Evolutionary conservation across 1,284 basidiomycete species (phyloP).

Genomic region (Ustilago sp.): DNA sequence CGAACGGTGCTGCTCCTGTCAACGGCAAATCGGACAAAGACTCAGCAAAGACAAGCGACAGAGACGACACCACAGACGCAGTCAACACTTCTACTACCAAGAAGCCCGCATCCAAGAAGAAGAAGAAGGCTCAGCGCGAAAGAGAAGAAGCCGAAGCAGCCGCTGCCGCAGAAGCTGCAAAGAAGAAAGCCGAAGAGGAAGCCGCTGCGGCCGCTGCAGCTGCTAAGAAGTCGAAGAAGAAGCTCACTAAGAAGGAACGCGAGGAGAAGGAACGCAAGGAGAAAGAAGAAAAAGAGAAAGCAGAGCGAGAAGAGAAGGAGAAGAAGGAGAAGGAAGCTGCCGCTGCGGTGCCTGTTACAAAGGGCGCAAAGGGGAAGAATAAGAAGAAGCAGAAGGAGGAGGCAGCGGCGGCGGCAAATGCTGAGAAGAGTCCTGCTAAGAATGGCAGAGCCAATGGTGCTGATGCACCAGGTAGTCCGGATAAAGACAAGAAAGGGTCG

Average conservation of each 20-base stretch:
- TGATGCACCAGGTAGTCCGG: conserved; percentile 32
- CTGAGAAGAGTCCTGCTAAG: conserved; percentile 34
- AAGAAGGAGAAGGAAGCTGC: conserved; percentile 52
- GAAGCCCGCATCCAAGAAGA: conserved; percentile 54
- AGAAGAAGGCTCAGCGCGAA: conserved; percentile 56
- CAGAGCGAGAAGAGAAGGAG: conserved; percentile 52
- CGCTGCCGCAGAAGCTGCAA: conserved; percentile 47
- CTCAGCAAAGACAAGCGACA: conserved; percentile 42
- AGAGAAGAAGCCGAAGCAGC: conserved; percentile 52
- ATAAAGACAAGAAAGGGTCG: conserved; percentile 45
- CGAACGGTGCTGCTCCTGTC: conserved; percentile 23
- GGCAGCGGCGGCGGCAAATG: conserved; percentile 25
- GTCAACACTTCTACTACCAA: conserved; percentile 29
- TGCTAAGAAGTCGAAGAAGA: conserved; percentile 52
- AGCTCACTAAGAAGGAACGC: conserved; percentile 58
- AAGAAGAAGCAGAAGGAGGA: conserved; percentile 59
- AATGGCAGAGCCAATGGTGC: conserved; percentile 27
- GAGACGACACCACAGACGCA: conserved; percentile 28
- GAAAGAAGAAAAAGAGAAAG: conserved; percentile 60
- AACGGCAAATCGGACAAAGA: conserved; percentile 40
- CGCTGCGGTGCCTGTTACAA: conserved; percentile 21
- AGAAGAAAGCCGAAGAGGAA: conserved; percentile 47
- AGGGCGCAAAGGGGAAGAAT: conserved; percentile 43
- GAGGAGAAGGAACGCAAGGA: conserved; percentile 46
- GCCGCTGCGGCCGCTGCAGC: conserved; percentile 36